These are phyloP conservation scores for Penicillium subrubescens DNA, from an alignment of 495 filamentous ascomycete genomes.

Conservation along the genomic window DNA sequence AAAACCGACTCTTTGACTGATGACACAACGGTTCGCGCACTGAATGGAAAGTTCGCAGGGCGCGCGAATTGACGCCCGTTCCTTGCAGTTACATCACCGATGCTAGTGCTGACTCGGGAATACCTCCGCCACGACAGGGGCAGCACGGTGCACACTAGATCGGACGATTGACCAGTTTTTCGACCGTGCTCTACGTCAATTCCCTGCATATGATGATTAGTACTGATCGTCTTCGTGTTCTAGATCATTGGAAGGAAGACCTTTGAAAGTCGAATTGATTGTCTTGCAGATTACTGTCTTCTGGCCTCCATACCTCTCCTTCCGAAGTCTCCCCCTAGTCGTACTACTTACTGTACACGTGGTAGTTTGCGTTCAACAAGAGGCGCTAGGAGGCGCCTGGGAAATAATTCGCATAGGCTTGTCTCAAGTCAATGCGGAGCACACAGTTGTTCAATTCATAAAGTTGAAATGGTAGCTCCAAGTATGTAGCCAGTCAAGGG, in stretches of 20 bases:
- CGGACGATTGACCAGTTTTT: conserved; percentile 10
- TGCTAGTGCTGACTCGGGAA: conserved; percentile 26
- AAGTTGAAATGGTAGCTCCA: neutral
- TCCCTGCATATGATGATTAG: neutral
- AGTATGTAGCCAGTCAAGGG: neutral
- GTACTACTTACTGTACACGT: neutral
- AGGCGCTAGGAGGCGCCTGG: neutral
- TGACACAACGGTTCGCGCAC: neutral
- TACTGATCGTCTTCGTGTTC: neutral
- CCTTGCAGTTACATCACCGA: conserved; percentile 9
- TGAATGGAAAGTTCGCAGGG: neutral
- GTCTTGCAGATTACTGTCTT: neutral
- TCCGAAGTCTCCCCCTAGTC: neutral
- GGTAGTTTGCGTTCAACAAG: neutral
- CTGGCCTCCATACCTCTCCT: neutral
- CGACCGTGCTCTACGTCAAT: neutral
- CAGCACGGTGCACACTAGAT: neutral
- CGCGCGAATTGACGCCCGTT: conserved; percentile 2
- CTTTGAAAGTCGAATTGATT: neutral
- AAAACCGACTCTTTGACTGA: neutral
- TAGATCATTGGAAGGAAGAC: neutral
- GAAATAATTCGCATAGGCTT: neutral
- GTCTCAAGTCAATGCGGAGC: neutral
- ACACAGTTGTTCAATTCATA: neutral
- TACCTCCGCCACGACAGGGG: conserved; percentile 8